Evolutionary conservation across 2,329 filamentous ascomycete species (phyloP), one percentile per base, ranked within the genome.

Genomic region (Botrytis cinerea): DNA sequence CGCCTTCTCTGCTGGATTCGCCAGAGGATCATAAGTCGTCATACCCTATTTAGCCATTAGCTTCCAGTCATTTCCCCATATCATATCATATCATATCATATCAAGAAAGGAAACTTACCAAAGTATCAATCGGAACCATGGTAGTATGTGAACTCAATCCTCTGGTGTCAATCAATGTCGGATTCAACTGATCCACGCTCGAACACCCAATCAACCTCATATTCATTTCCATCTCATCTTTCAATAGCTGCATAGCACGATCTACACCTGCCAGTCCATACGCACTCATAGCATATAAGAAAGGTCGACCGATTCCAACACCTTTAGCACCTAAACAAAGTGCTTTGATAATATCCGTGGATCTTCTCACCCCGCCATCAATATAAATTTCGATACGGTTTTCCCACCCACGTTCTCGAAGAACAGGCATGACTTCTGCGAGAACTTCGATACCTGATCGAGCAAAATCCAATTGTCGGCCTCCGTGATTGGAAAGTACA

Each of bases 221-320:
- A 81, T 95, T 96, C 95, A 98, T 98, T 85, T 97, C 94, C 89
- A 99, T 93, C 87, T 99, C 96, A 80, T 98, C 96, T 84, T 93
- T 94, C 78, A 97, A 87, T 74, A 97, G 85, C 83, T 94, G 92
- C 92, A 98, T 97, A 46, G 96, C 96, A 48, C 93, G 89, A 80
- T 97, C 93, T 32, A 98, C 95, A 76, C 96, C 96, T 3, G 91
- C 87, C 74, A 93, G 84, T 1, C 96, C 96, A 80, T 98, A 98
- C 16, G 94, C 90, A 76, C 91, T 93, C 95, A 99, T 98, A 80
- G 96, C 95, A 81, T 95, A 99, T 74, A 99, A 84, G 86, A 99
- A 98, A 38, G 96, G 96, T 69, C 96, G 87, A 5, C 96, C 96
- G 78, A 99, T 97, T 59, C 96, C 96, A 1, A 98, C 95, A 54